These are phyloP conservation scores for Pseudozyma hubeiensis DNA, from an alignment of 1,284 basidiomycete genomes.

Conservation along the genomic window DNA sequence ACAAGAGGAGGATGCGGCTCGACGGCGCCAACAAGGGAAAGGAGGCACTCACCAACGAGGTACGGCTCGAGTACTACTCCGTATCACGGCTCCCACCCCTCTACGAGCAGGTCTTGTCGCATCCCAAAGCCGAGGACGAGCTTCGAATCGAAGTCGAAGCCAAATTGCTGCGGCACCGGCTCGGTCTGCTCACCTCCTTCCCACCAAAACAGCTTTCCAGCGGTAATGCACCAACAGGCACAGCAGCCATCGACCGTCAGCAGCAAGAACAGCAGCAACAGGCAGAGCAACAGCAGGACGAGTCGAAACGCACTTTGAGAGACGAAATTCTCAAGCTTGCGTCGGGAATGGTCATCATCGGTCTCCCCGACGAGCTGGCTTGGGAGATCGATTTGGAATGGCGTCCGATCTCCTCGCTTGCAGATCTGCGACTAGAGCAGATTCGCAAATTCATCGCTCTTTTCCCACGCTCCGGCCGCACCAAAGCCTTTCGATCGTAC, in stretches of 20 bases:
- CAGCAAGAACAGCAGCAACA: constrained; percentile 26
- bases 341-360: constrained; percentile 78
- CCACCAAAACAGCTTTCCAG: constrained; percentile 34
- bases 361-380: constrained; percentile 80
- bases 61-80: constrained; percentile 47
- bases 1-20: constrained; percentile 58
- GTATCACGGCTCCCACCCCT: constrained; percentile 52
- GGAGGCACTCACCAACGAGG: constrained; percentile 48
- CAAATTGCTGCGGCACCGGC: constrained; percentile 54
- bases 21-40: constrained; percentile 59
- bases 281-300: constrained; percentile 21
- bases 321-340: constrained; percentile 79
- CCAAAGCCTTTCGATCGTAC: constrained; percentile 46
- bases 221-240: constrained; percentile 32
- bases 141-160: constrained; percentile 55
- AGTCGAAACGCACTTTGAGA: constrained; percentile 72
- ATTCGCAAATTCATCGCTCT: constrained; percentile 77
- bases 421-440: constrained; percentile 76
- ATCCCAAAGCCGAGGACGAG: constrained; percentile 57
- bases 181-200: constrained; percentile 48
- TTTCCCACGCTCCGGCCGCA: constrained; percentile 74
- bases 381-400: constrained; percentile 85
- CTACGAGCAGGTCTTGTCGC: constrained; percentile 59
- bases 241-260: constrained; percentile 34
- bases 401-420: constrained; percentile 77